These are phyloP conservation scores for Metschnikowia anglica DNA, from an alignment of 805 yeast genomes.

Conservation along the genomic window DNA sequence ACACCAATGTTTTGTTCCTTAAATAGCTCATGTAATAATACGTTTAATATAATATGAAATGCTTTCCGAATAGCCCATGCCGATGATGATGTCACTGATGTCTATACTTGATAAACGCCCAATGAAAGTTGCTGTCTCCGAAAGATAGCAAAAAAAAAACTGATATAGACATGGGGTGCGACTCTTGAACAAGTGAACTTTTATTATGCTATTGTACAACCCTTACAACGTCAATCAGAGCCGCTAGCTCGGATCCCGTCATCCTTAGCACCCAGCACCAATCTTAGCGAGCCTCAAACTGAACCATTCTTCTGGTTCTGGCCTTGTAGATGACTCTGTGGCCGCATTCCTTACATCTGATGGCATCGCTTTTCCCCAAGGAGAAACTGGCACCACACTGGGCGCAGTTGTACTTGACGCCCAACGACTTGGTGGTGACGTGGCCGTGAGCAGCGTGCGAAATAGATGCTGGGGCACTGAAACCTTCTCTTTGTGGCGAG, in stretches of 20 bases:
- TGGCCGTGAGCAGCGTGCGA: slow-evolving; percentile 83
- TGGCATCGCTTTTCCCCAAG: slow-evolving; percentile 90
- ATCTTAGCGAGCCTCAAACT: slow-evolving; percentile 44
- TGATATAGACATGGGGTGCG: not conserved
- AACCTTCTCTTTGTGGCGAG: slow-evolving; percentile 76
- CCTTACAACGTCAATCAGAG: not conserved
- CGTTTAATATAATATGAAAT: slow-evolving; percentile 2
- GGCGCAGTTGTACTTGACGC: slow-evolving; percentile 93
- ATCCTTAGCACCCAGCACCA: not conserved
- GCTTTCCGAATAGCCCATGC: too few species aligned
- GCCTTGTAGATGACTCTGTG: slow-evolving; percentile 97
- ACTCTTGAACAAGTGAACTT: slow-evolving; percentile 2
- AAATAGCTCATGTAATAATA: slow-evolving; percentile 11
- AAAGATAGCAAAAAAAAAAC: not conserved
- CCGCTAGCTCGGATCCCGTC: not conserved
- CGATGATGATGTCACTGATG: too few species aligned
- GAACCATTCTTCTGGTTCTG: slow-evolving; percentile 93
- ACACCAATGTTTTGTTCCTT: slow-evolving; percentile 4
- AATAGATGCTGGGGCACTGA: slow-evolving; percentile 74
- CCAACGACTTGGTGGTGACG: slow-evolving; percentile 59
- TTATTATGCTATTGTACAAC: slow-evolving; percentile 15
- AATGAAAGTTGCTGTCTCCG: not conserved
- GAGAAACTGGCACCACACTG: slow-evolving; percentile 91
- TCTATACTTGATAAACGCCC: too few species aligned
- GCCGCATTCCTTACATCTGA: slow-evolving; percentile 97